Evolutionary conservation across 208 protist genomes (phyloP), one percentile per base, ranked within the genome.

Genomic region (Trypanosoma vivax): DNA sequence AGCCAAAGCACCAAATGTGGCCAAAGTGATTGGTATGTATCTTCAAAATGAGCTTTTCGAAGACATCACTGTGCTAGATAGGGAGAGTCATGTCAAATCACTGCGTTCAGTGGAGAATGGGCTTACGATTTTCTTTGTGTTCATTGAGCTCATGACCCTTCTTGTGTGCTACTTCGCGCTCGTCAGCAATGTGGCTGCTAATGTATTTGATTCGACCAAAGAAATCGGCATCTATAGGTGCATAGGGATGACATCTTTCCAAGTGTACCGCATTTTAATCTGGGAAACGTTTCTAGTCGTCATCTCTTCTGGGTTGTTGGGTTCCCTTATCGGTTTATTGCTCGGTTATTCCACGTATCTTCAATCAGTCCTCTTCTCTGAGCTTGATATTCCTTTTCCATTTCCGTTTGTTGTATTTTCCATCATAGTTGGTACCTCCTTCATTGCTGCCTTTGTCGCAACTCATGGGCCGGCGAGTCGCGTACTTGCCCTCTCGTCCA

Each of bases 251-350:
- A 65, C 62, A 1, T 70, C 77, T 25, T 77, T 60, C 10, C 76
- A 80, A 50, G 68, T 96, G 2, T 79, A 89, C 33, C 72, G 94
- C 50, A 73, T 98, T 25, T 98, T 94, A 65, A 60, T 96, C n/a
- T 97, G 94, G 61, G 96, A 98, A 56, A 80, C 95, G 13, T 97
- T 98, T 50, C 42, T 97, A 3, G 65, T 98, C 11, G 88, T 98
- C 4, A 33, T 97, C 5, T 54, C 88, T 2, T 68, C 92, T 0
- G 94, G 89, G 0, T 14, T 96, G 6, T 50, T 98, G 16, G 96
- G 96, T 34, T 27, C 98, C 5, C 21, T 88, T 6, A 91, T 98
- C 24, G 96, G 96, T 13, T 31, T 79, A 1, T 39, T 87, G 3
- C 73, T 96, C 1, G 90, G 80, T 21, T 98, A 88, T 64, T 95